phyloP scores from a whole-genome alignment of 345 rosid species.

The Tarenaya hassleriana region DNA sequence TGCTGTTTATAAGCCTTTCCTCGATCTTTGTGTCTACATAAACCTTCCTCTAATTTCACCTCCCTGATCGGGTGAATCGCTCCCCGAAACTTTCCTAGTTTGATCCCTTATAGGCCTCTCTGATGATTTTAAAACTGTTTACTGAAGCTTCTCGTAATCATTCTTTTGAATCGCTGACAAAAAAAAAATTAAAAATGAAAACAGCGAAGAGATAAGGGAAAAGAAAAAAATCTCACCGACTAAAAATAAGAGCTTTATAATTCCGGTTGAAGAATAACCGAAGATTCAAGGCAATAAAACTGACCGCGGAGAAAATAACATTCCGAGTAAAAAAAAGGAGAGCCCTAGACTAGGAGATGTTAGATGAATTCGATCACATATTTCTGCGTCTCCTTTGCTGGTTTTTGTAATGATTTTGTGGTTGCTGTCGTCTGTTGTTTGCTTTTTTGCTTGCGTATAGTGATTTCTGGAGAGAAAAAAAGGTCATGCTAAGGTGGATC shows the following conservation, averaged over 20 bases:
- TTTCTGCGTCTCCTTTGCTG: slow-evolving; percentile 12
- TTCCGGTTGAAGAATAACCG: too few relatives aligned
- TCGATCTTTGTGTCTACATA: slow-evolving; percentile 17
- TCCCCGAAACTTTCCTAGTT: slow-evolving; percentile 17
- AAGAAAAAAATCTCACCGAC: too few relatives aligned
- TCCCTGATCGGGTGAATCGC: slow-evolving; percentile 16
- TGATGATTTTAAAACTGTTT: slow-evolving; percentile 12
- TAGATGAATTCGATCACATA: slow-evolving; percentile 2
- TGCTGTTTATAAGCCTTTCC: slow-evolving; percentile 17
- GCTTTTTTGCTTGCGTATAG: not conserved
- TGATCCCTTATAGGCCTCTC: slow-evolving; percentile 2
- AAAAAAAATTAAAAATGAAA: not conserved
- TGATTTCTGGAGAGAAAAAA: too few relatives aligned
- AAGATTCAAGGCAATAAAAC: too few relatives aligned
- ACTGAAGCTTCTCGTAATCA: slow-evolving; percentile 20
- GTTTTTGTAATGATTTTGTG: not conserved
- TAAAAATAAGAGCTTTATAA: too few relatives aligned
- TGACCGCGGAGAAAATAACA: not conserved
- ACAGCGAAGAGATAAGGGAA: too few relatives aligned
- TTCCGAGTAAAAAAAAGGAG: not conserved
- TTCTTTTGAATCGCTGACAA: not conserved
- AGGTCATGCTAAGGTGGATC: too few relatives aligned
- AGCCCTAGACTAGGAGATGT: slow-evolving; percentile 17
- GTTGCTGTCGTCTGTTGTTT: not conserved
- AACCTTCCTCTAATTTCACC: slow-evolving; percentile 17